These are phyloP conservation scores for Linum trigynum DNA, from an alignment of 345 rosid species.

Conservation along the genomic window DNA sequence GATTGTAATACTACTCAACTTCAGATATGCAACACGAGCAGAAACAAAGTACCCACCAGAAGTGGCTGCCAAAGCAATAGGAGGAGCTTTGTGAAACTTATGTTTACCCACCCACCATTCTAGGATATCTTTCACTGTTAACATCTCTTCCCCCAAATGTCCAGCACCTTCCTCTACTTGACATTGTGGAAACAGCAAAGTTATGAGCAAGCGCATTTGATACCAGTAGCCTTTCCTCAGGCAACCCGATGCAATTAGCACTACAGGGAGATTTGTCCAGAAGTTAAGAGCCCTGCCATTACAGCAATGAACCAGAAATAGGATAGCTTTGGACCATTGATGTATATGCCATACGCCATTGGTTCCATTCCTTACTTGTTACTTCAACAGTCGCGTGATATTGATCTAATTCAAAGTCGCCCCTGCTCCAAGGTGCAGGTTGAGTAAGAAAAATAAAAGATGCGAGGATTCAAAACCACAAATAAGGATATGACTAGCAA, in stretches of 20 bases:
- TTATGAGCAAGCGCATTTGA: conserved; percentile 50
- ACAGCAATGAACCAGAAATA: conserved; percentile 87
- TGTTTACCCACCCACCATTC: conserved; percentile 48
- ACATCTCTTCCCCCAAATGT: conserved; percentile 43
- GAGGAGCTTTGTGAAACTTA: conserved; percentile 57
- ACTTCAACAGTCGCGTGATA: conserved; percentile 45
- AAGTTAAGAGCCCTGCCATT: conserved; percentile 66
- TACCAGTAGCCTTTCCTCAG: conserved; percentile 64
- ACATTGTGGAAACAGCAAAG: conserved; percentile 58
- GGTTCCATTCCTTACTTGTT: conserved; percentile 41
- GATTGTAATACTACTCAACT: conserved; percentile 60
- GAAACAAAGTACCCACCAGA: conserved; percentile 91
- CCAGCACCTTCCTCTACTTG: conserved; percentile 76
- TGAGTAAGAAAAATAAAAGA: conserved; percentile 14
- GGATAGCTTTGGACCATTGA: conserved; percentile 60
- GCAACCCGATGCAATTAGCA: conserved; percentile 58
- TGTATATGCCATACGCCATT: conserved; percentile 76
- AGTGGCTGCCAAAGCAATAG: conserved; percentile 84
- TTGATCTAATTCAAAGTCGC: conserved; percentile 26
- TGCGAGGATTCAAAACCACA: conserved; percentile 26
- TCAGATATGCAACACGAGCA: conserved; percentile 44
- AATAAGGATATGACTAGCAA: conserved; percentile 20
- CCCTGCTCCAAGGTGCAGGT: conserved; percentile 24
- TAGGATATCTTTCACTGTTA: conserved; percentile 41
- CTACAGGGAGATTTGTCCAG: conserved; percentile 66